Evolutionary conservation across 257 asterid species (phyloP).

Genomic region (Pogostemon cablin): DNA sequence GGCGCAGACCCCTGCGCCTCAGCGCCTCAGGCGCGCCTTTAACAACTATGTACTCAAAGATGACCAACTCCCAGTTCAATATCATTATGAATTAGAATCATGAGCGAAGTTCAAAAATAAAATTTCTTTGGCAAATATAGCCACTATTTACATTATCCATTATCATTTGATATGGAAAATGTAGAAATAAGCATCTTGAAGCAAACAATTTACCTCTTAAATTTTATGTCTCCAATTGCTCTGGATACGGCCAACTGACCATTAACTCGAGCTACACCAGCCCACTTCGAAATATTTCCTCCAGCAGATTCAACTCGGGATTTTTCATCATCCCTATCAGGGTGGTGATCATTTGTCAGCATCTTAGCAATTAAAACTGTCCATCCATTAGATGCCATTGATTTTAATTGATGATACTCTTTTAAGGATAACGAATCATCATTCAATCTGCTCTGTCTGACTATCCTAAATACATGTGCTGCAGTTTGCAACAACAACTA

Average conservation of each 20-base stretch:
- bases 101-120: not conserved
- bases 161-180: conserved; percentile 7
- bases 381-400: conserved; percentile 78
- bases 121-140: conserved; percentile 12
- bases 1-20: no score
- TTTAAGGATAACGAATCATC: conserved; percentile 55
- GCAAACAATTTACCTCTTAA: conserved; percentile 59
- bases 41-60: no score
- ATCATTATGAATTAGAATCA: conserved; percentile 18
- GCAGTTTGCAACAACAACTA: conserved; percentile 45
- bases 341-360: conserved; percentile 95
- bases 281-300: conserved; percentile 85
- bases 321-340: conserved; percentile 91
- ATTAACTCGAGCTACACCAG: conserved; percentile 92
- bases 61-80: conserved; percentile 5
- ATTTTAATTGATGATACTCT: conserved; percentile 60
- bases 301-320: conserved; percentile 89
- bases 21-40: no score
- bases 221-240: conserved; percentile 85
- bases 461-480: conserved; percentile 78
- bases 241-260: conserved; percentile 95
- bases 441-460: conserved; percentile 56
- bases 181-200: not conserved
- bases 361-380: conserved; percentile 69
- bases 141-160: conserved; percentile 8